Conservation (phyloP, 176 grass and related monocot species). For the Thalia dealbata region DNA sequence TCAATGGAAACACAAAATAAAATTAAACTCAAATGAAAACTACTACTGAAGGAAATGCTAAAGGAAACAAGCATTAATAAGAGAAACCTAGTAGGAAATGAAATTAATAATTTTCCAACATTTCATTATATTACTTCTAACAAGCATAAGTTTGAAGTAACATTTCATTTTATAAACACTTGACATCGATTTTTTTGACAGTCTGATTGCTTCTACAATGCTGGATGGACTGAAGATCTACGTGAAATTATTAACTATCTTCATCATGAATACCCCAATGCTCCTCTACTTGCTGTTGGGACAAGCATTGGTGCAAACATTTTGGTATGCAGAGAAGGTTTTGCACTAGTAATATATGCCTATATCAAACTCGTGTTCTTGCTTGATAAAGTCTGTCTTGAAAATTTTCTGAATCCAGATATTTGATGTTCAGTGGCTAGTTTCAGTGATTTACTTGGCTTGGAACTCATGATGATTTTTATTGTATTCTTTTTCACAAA, state of each 20-base stretch:
- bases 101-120: too few species aligned
- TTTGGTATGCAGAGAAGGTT: constrained; percentile 35
- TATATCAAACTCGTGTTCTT: not conserved
- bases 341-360: not conserved
- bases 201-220: constrained; percentile 97
- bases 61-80: too few species aligned
- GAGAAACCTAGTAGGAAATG: too few species aligned
- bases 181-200: constrained; percentile 22
- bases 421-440: not conserved
- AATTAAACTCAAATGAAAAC: too few species aligned
- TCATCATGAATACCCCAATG: constrained; percentile 54
- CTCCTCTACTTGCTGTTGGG: constrained; percentile 75
- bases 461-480: not conserved
- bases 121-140: too few species aligned
- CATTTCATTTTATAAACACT: constrained; percentile 17
- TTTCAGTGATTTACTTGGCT: not conserved
- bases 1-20: too few species aligned
- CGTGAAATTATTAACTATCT: constrained; percentile 78
- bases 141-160: not conserved
- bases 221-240: constrained; percentile 84
- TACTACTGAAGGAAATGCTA: too few species aligned
- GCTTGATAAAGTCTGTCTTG: not conserved
- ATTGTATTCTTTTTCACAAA: not conserved
- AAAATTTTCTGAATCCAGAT: not conserved
- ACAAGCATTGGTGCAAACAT: constrained; percentile 99